Percentiles rank a stretch among this genome's conserved stretches.
phyloP scores from a whole-genome alignment of 1,139 yeast genomes.

The Blastobotrys buckinghamii region DNA sequence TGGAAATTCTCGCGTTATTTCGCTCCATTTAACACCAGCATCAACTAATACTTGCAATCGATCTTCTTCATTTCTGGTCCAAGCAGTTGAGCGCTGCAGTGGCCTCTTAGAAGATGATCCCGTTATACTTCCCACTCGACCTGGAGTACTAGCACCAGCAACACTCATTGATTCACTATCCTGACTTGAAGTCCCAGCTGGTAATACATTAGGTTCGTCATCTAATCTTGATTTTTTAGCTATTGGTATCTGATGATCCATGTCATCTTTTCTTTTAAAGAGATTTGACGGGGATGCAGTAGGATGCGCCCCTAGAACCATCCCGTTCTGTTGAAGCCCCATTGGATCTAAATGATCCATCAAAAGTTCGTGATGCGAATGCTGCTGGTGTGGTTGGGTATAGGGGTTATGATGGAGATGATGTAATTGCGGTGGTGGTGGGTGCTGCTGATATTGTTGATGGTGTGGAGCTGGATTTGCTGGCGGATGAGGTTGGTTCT shows the following conservation, averaged over 20 bases:
- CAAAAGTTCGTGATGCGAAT: background rate
- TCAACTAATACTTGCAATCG: conserved; percentile 26
- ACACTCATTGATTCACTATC: background rate
- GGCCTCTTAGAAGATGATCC: conserved; percentile 1
- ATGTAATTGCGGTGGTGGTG: background rate
- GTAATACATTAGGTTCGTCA: background rate
- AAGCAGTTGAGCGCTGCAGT: conserved; percentile 22
- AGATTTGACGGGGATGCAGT: conserved; percentile 6
- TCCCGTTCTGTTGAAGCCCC: background rate
- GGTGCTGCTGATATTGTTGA: background rate
- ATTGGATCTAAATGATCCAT: conserved; percentile 4
- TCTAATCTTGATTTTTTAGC: conserved; percentile 5
- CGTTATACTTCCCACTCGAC: background rate
- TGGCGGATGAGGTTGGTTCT: conserved; percentile 1
- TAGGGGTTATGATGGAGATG: conserved; percentile 2
- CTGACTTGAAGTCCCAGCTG: background rate
- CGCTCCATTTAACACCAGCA: conserved; percentile 30
- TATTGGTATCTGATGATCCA: conserved; percentile 3
- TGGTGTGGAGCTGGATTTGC: conserved; percentile 10
- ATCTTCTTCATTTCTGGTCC: conserved; percentile 27
- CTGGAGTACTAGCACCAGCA: background rate
- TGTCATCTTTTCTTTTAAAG: conserved; percentile 5
- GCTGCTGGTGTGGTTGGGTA: conserved; percentile 3
- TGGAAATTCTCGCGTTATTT: conserved; percentile 28
- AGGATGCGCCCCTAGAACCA: background rate